These are phyloP conservation scores for Phytophthora fragariaefolia DNA, from an alignment of 352 stramenopile species.

Conservation along the genomic window DNA sequence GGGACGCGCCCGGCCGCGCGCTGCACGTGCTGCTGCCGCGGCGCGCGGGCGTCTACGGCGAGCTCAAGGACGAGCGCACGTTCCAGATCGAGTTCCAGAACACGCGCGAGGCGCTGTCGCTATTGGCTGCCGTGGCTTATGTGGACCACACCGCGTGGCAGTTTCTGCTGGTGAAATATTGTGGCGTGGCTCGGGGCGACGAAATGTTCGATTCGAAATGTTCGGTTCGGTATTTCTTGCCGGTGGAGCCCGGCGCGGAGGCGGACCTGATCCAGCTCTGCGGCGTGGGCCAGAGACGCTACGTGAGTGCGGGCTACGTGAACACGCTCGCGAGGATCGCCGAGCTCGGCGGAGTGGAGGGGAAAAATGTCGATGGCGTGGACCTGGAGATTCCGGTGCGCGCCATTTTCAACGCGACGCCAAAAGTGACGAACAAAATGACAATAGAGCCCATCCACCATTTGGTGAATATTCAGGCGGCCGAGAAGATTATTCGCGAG, in stretches of 20 bases:
- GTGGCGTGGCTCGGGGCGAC: slow-evolving; percentile 13
- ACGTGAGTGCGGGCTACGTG: slow-evolving; percentile 8
- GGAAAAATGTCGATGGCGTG: slow-evolving; percentile 5
- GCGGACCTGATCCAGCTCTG: slow-evolving; percentile 21
- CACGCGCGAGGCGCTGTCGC: slow-evolving; percentile 14
- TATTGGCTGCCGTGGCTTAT: slow-evolving; percentile 18
- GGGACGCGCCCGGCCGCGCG: neutral
- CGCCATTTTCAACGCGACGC: slow-evolving; percentile 14
- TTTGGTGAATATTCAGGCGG: slow-evolving; percentile 24
- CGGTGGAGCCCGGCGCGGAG: neutral
- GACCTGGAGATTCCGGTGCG: slow-evolving; percentile 25
- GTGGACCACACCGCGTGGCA: slow-evolving; percentile 24
- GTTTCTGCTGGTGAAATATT: slow-evolving; percentile 20
- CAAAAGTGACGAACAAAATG: neutral
- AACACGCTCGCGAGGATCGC: slow-evolving; percentile 20
- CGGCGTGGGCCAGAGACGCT: slow-evolving; percentile 5
- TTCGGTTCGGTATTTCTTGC: slow-evolving; percentile 1
- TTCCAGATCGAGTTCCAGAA: slow-evolving; percentile 31
- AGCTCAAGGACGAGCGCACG: slow-evolving; percentile 7
- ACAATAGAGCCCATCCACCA: slow-evolving; percentile 6
- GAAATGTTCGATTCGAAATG: slow-evolving; percentile 5
- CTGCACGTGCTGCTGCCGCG: neutral
- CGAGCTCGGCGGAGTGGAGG: neutral
- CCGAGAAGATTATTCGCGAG: slow-evolving; percentile 22
- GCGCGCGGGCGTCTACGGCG: slow-evolving; percentile 1